Percentiles rank a stretch among this genome's conserved stretches.
Evolutionary conservation across 176 grass and related monocot genomes (phyloP).

Genomic region (Aechmea fasciata): DNA sequence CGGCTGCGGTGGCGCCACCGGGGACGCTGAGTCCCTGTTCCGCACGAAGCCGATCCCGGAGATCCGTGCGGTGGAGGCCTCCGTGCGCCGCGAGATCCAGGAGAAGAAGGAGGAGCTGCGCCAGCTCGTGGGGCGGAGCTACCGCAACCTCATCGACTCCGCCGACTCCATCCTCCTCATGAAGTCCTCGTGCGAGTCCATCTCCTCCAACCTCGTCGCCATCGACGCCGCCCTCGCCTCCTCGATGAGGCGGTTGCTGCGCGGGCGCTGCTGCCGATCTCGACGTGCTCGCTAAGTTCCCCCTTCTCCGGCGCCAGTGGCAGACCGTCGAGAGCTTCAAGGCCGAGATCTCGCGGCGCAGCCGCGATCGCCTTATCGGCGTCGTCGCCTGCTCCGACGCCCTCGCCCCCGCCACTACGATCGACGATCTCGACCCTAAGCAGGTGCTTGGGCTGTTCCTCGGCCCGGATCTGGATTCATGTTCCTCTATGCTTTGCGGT

Average conservation of each 20-base stretch:
- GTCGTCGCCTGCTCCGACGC: too few relatives aligned
- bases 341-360: conserved; percentile 68
- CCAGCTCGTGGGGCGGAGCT: conserved; percentile 90
- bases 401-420: too few relatives aligned
- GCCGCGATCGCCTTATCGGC: conserved; percentile 65
- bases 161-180: conserved; percentile 89
- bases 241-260: conserved; percentile 68
- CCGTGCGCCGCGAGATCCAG: conserved; percentile 74
- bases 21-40: too few relatives aligned
- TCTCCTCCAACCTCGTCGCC: conserved; percentile 52
- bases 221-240: conserved; percentile 60
- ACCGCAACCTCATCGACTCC: conserved; percentile 91
- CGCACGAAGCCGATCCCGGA: conserved; percentile 68
- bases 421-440: conserved; percentile 53
- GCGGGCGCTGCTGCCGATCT: conserved; percentile 69
- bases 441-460: conserved; percentile 63
- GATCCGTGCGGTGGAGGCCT: conserved; percentile 60
- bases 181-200: conserved; percentile 69
- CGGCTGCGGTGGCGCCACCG: conserved; percentile 47
- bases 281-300: conserved; percentile 49
- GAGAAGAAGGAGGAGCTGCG: conserved; percentile 93
- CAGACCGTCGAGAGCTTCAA: conserved; percentile 80
- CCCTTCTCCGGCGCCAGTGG: conserved; percentile 75
- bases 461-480: conserved; percentile 41
- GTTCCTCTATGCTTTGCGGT: conserved; percentile 60